Base-by-base conservation (phyloP, 495 filamentous ascomycete genomes). In the Penicillium macrosclerotiorum region DNA sequence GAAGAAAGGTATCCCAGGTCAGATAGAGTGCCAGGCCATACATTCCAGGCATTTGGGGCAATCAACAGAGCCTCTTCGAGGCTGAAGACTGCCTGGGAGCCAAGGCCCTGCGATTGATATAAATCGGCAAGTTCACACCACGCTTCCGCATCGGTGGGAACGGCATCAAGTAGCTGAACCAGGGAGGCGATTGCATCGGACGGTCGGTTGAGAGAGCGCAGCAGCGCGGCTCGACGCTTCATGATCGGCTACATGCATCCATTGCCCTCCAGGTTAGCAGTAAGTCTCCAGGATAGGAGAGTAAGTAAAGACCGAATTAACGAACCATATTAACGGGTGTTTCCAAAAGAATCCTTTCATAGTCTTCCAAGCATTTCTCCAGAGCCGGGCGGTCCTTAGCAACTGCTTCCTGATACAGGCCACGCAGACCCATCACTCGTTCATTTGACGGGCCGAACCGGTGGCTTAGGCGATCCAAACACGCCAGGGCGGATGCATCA, bases 21-120 rank as follows among this genome's bases (percentile, higher is more conserved):
- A 29, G 26, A 34, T 19, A 35, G 20, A 36, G 36, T 34, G 7
- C 19, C 26, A 26, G 29, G 37, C 69, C 86, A 54, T 65, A 93
- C 89, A 75, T 89, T 96, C 89, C 94, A 98, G 20, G 93, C 88
- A 72, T 94, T 90, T 8, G 93, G 92, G n/a, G 81, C 79, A 47
- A 95, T 75, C 26, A 97, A 68, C 24, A 98, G 62, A 30, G 93
- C 88, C 62, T 97, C 93, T 59, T 98, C 94, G 27, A 95, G 70
- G 51, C 91, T 84, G 64, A 85, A 97, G 35, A 92, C 80, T 25
- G 91, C 89, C 62, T 96, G 92, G 16, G 79, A 63, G 54, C 85
- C 86, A 55, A 89, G 66, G 5, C 86, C 86, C 56, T 90, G 85
- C 1, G 74, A 69, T 34, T 89, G 70, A 63, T 98, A 97, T 24